These are phyloP conservation scores for Cladobotryum protrusum DNA, from an alignment of 2,329 filamentous ascomycete species.

Conservation along the genomic window DNA sequence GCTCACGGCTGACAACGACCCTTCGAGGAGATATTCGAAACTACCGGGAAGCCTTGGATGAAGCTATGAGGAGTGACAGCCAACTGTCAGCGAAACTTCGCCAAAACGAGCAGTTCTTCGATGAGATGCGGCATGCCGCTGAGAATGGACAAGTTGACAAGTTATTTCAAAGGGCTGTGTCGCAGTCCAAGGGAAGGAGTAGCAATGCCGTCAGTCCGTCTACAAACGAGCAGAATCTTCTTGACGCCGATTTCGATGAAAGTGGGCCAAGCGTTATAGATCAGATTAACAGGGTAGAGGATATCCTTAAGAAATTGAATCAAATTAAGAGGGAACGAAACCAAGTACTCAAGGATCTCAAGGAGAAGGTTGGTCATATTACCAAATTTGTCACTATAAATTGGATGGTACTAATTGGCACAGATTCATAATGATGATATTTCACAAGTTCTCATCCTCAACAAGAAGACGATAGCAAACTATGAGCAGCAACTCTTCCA, in stretches of 20 bases:
- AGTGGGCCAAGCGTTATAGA: conserved; percentile 74
- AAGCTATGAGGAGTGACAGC: conserved; percentile 79
- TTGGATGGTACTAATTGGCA: neutral
- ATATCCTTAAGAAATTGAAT: conserved; percentile 83
- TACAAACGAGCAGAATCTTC: conserved; percentile 63
- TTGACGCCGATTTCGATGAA: conserved; percentile 91
- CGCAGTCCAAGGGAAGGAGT: conserved; percentile 63
- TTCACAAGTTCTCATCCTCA: conserved; percentile 91
- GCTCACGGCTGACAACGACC: conserved; percentile 80
- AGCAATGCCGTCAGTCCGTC: conserved; percentile 57
- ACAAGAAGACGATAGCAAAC: conserved; percentile 92
- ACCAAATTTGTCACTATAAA: neutral
- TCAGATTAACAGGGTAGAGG: conserved; percentile 83
- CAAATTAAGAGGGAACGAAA: conserved; percentile 86
- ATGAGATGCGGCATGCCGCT: conserved; percentile 88
- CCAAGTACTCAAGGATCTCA: conserved; percentile 91
- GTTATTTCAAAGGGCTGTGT: conserved; percentile 80
- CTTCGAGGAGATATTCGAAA: conserved; percentile 79
- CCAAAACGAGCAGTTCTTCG: conserved; percentile 82
- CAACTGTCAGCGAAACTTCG: conserved; percentile 78
- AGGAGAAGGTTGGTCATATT: conserved; percentile 72
- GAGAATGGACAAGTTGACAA: conserved; percentile 82
- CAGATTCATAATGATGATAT: conserved; percentile 96
- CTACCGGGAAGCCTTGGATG: conserved; percentile 82
- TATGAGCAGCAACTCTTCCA: conserved; percentile 92